phyloP scores from a whole-genome alignment of 169 alveolate genomes.

The Plasmodium gaboni region DNA sequence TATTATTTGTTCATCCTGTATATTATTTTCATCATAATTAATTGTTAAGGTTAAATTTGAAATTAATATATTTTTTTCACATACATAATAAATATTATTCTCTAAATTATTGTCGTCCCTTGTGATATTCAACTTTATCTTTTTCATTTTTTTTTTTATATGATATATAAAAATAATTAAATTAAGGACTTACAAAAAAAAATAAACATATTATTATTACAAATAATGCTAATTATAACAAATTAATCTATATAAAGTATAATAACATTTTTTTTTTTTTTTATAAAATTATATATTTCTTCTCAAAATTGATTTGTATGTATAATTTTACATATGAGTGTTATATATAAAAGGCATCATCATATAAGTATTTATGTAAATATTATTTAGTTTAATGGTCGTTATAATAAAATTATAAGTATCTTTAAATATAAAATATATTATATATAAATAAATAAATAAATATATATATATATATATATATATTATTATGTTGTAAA shows the following conservation, averaged over 20 bases:
- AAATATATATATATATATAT: too few species aligned
- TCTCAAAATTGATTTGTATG: neutral
- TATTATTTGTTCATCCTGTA: slow-evolving; percentile 39
- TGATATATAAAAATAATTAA: neutral
- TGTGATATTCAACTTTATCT: slow-evolving; percentile 56
- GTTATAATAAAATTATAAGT: too few species aligned
- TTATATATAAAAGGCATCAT: too few species aligned
- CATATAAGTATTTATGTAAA: too few species aligned
- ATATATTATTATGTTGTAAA: too few species aligned
- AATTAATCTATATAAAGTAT: neutral
- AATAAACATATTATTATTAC: too few species aligned
- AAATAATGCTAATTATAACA: too few species aligned
- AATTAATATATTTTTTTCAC: slow-evolving; percentile 69
- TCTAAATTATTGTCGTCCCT: slow-evolving; percentile 70
- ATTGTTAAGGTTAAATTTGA: slow-evolving; percentile 63
- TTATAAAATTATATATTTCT: neutral
- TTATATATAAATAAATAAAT: too few species aligned
- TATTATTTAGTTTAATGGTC: too few species aligned
- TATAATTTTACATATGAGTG: too few species aligned
- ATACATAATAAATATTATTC: slow-evolving; percentile 70
- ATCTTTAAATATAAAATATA: too few species aligned
- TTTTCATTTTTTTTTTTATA: slow-evolving; percentile 36
- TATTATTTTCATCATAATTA: slow-evolving; percentile 65
- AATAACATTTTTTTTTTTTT: slow-evolving; percentile 4
- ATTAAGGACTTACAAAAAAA: too few species aligned